phyloP scores from a whole-genome alignment of 2,329 filamentous ascomycete species.

The Magnaporthiopsis rhizophila region DNA sequence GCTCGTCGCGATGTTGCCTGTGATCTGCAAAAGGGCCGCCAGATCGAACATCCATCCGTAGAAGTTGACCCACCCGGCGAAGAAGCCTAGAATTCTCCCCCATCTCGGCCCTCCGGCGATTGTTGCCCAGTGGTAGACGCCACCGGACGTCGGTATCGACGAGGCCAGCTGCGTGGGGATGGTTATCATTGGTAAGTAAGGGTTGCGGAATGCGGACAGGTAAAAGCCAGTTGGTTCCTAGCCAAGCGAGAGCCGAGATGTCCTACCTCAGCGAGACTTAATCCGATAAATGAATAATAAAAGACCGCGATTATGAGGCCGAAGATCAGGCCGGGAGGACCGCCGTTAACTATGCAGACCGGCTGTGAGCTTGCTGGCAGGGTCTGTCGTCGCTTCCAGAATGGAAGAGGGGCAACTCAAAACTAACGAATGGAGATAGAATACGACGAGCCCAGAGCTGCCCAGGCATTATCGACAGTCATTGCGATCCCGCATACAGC shows the following conservation, averaged over 20 bases:
- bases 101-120: constrained; percentile 47
- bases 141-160: constrained; percentile 49
- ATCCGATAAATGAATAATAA: constrained; percentile 34
- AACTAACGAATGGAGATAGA: constrained; percentile 39
- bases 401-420: not conserved
- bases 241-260: not conserved
- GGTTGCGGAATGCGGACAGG: too few species aligned
- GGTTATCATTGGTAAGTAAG: not conserved
- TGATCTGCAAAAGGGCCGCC: constrained; percentile 49
- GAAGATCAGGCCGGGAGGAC: constrained; percentile 33
- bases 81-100: constrained; percentile 43
- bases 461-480: constrained; percentile 59
- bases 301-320: constrained; percentile 33
- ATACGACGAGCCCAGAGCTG: constrained; percentile 54
- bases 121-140: constrained; percentile 55
- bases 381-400: not conserved
- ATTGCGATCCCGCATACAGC: constrained; percentile 52
- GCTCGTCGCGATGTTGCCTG: constrained; percentile 50
- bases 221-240: too few species aligned
- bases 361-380: constrained; percentile 5
- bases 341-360: constrained; percentile 27
- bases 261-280: constrained; percentile 32
- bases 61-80: constrained; percentile 43
- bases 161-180: constrained; percentile 45
- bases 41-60: constrained; percentile 56